Conservation (phyloP, 306 rosid genomes). For the Heteromeles arbutifolia region DNA sequence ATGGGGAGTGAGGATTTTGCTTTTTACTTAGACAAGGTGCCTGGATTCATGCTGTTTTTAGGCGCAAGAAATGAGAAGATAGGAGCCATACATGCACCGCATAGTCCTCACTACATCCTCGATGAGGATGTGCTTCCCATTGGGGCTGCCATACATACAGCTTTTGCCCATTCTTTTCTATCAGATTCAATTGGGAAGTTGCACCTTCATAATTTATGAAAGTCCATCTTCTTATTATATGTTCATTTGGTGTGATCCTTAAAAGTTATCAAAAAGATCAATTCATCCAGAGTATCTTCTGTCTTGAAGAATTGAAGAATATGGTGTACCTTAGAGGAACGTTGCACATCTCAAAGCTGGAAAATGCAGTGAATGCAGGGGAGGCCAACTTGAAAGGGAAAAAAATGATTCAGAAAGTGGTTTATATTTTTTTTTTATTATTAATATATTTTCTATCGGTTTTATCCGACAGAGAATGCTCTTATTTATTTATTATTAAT, state of each 20-base stretch:
- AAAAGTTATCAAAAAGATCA: background rate
- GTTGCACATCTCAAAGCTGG: too few species aligned
- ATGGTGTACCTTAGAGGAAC: too few species aligned
- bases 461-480: too few species aligned
- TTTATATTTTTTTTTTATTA: too few species aligned
- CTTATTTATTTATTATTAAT: too few species aligned
- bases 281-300: too few species aligned
- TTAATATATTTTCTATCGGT: too few species aligned
- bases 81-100: conserved; percentile 54
- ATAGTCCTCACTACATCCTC: conserved; percentile 50
- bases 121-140: conserved; percentile 71
- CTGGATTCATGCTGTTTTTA: conserved; percentile 58
- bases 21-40: conserved; percentile 65
- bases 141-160: conserved; percentile 83
- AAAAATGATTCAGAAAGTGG: too few species aligned
- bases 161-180: conserved; percentile 69
- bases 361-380: too few species aligned
- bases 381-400: too few species aligned
- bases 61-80: conserved; percentile 55
- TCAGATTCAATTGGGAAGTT: conserved; percentile 36
- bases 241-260: background rate
- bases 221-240: background rate
- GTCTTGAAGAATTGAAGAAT: too few species aligned
- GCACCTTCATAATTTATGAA: conserved; percentile 9
- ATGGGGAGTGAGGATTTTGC: conserved; percentile 96